Evolutionary conservation across 805 yeast genomes (phyloP), one percentile per base, ranked within the genome.

Genomic region (Nakazawaea laoshanensis): DNA sequence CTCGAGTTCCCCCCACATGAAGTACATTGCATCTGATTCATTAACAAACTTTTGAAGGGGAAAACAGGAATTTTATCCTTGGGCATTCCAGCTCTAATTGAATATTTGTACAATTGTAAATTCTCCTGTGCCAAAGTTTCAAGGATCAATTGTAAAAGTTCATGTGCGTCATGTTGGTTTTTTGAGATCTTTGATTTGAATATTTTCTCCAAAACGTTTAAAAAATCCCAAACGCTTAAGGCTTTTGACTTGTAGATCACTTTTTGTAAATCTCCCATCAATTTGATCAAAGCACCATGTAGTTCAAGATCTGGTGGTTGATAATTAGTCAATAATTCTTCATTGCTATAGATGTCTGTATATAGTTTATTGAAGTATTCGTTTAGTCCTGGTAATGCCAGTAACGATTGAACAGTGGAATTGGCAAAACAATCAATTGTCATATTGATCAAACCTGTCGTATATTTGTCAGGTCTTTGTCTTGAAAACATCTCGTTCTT

Each of bases 151-250:
- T 86, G 95, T 19, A 89, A 70, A 42, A 92, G 64, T 48, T 89
- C 98, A 46, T 92, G 96, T 0, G 97, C 96, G 58, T 89, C 98
- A 48, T 89, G 95, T 53, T 92, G 98, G 29, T 72, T 73, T 22
- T 81, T 61, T 2, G 94, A 77, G 18, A 92, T 77, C 42, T 72
- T 74, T 3, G 88, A 77, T 35, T 76, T 70, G 56, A 78, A 82
- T 11, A 82, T 76, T 7, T 53, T 54, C 48, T 89, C 97, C 32
- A 92, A 56, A 8, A 74, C 77, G 33, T 69, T 78, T 13, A 89
- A 58, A 30, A 88, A 69, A 1, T 84, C 78, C 88, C 94, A 80
- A 1, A 85, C 87, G 0, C 88, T 74, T 4, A 77, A 56, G 7
- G 77, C 65, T 35, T 70, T 63, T 1, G 77, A 53, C 1, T 69